These are phyloP conservation scores for Blastocladiella emersonii DNA, from an alignment of 371 early-diverging fungal genomes.

Conservation along the genomic window DNA sequence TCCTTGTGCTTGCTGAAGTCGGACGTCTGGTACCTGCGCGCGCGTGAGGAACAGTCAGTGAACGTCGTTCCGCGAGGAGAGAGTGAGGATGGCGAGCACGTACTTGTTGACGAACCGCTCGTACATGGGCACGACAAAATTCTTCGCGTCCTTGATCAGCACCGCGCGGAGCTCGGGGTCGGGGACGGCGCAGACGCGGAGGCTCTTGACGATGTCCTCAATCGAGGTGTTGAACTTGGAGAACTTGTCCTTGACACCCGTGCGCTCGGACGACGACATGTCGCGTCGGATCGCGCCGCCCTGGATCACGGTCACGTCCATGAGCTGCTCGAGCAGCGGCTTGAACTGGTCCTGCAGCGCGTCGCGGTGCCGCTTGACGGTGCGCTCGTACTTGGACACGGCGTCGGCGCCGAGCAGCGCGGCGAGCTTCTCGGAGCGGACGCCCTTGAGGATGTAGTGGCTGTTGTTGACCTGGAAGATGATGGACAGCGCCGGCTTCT, in stretches of 20 bases:
- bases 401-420: neutral
- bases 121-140: slow-evolving; percentile 1
- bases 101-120: neutral
- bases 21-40: neutral
- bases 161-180: neutral
- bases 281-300: neutral
- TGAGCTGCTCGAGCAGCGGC: neutral
- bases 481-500: neutral
- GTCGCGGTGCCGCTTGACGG: neutral
- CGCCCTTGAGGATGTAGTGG: slow-evolving; percentile 2
- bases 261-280: neutral
- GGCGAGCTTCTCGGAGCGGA: neutral
- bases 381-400: neutral
- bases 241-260: slow-evolving; percentile 3
- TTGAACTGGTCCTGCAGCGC: neutral
- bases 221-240: neutral
- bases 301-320: slow-evolving; percentile 3
- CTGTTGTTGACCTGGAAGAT: slow-evolving; percentile 3
- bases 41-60: neutral
- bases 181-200: neutral
- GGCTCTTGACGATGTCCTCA: neutral
- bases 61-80: neutral
- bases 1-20: slow-evolving; percentile 4
- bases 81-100: no score
- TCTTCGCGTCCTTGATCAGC: neutral